Evolutionary conservation across 208 protist species (phyloP).

Genomic region (Leishmania gerbilli): DNA sequence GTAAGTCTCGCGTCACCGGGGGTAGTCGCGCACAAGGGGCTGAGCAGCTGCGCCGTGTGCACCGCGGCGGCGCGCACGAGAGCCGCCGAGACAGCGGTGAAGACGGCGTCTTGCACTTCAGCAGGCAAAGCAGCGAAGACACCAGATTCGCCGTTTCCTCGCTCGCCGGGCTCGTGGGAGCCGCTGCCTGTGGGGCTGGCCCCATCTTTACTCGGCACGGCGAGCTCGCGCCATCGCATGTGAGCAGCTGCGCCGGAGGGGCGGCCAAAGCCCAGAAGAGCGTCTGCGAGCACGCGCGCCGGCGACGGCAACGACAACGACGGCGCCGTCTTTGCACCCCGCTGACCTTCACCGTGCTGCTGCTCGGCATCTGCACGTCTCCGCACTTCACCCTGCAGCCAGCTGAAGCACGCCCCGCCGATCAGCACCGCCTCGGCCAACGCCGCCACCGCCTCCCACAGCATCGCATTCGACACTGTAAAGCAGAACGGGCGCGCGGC

Average conservation of each 20-base stretch:
- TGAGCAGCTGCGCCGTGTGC: slow-evolving; percentile 18
- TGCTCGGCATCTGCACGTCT: not conserved
- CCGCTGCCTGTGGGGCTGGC: not conserved
- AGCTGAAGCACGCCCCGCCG: slow-evolving; percentile 19
- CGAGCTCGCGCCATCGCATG: not conserved
- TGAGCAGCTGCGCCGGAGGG: not conserved
- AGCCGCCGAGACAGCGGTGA: slow-evolving; percentile 2
- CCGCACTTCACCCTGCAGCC: slow-evolving; percentile 6
- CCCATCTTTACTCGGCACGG: not conserved
- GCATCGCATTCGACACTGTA: slow-evolving; percentile 12
- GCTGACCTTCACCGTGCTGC: not conserved
- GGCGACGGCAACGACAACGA: not conserved
- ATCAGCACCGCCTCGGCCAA: slow-evolving; percentile 30
- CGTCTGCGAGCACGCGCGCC: slow-evolving; percentile 7
- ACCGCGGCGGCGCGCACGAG: slow-evolving; percentile 19
- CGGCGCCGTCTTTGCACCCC: not conserved
- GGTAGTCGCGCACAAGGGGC: not conserved
- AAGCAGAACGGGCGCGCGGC: slow-evolving; percentile 2
- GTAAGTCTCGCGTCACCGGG: not conserved
- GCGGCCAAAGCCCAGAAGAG: slow-evolving; percentile 13
- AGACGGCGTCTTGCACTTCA: slow-evolving; percentile 1
- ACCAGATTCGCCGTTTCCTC: not conserved
- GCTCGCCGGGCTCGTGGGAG: not conserved
- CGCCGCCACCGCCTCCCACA: slow-evolving; percentile 31
- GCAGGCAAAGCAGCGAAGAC: not conserved